Evolutionary conservation across 2,329 filamentous ascomycete species (phyloP).

Genomic region (Alternaria gansuensis): DNA sequence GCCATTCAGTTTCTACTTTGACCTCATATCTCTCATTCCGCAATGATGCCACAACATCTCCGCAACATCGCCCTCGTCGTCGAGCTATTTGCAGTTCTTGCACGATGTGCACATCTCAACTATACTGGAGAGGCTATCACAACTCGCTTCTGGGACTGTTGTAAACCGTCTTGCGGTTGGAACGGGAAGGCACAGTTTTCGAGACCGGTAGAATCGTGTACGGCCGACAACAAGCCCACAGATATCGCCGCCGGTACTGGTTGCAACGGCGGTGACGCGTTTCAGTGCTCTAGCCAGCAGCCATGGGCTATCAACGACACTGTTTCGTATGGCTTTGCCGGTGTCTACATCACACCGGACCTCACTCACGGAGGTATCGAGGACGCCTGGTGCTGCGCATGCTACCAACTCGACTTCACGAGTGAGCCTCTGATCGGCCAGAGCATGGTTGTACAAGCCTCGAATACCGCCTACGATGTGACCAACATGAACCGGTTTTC

Average conservation of each 20-base stretch:
- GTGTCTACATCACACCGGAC: conserved; percentile 60
- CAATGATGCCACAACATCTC: conserved; percentile 47
- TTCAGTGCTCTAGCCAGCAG: conserved; percentile 66
- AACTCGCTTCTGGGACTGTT: conserved; percentile 66
- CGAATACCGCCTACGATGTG: conserved; percentile 64
- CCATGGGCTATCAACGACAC: conserved; percentile 69
- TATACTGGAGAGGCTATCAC: conserved; percentile 47
- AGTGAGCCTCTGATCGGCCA: conserved; percentile 65
- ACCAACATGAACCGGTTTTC: conserved; percentile 47
- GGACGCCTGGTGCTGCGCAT: conserved; percentile 71
- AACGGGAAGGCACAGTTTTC: conserved; percentile 64
- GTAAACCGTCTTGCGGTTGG: conserved; percentile 74
- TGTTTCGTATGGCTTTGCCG: conserved; percentile 71
- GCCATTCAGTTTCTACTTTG: conserved; percentile 42
- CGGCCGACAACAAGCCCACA: conserved; percentile 63
- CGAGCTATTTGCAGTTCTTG: conserved; percentile 36
- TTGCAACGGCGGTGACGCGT: conserved; percentile 66
- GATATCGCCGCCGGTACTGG: conserved; percentile 61
- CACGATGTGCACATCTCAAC: conserved; percentile 34
- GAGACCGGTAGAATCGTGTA: conserved; percentile 63
- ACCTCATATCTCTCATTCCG: conserved; percentile 43
- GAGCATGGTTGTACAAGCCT: conserved; percentile 70
- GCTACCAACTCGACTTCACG: conserved; percentile 70
- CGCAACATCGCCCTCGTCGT: conserved; percentile 38
- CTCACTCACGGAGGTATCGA: conserved; percentile 59